Conservation (phyloP, 2,329 filamentous ascomycete genomes). For the Stagonosporopsis cucurbitacearum region DNA sequence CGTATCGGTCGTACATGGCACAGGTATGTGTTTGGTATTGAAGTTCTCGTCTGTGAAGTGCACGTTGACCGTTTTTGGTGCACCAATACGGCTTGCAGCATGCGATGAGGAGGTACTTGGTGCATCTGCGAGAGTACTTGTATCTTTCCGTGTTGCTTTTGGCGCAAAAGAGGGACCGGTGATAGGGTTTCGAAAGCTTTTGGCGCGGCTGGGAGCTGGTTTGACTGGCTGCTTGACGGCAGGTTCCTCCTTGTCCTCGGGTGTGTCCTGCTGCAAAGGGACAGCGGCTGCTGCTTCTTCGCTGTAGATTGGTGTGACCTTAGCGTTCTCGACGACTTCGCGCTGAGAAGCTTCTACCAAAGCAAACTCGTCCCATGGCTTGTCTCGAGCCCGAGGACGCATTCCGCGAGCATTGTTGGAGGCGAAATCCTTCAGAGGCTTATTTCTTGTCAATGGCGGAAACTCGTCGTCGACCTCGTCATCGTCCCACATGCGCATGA, state of each 20-base stretch:
- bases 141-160: slow-evolving; percentile 56
- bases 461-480: slow-evolving; percentile 88
- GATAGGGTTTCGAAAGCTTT: slow-evolving; percentile 58
- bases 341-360: slow-evolving; percentile 74
- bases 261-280: slow-evolving; percentile 38
- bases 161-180: slow-evolving; percentile 57
- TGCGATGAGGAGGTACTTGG: slow-evolving; percentile 52
- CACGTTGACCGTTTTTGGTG: slow-evolving; percentile 73
- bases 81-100: slow-evolving; percentile 65
- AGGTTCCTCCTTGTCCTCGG: slow-evolving; percentile 27
- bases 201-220: slow-evolving; percentile 43
- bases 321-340: slow-evolving; percentile 73
- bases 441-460: slow-evolving; percentile 75
- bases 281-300: slow-evolving; percentile 55
- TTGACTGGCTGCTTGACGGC: slow-evolving; percentile 24
- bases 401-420: slow-evolving; percentile 75
- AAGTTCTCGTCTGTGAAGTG: slow-evolving; percentile 75
- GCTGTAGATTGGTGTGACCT: slow-evolving; percentile 69
- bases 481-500: slow-evolving; percentile 81
- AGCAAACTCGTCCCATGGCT: slow-evolving; percentile 82
- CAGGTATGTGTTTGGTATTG: slow-evolving; percentile 71
- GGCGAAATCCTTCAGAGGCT: slow-evolving; percentile 77
- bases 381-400: slow-evolving; percentile 71
- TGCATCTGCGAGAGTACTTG: slow-evolving; percentile 52
- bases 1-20: slow-evolving; percentile 81